These are phyloP conservation scores for Pisolithus marmoratus DNA, from an alignment of 768 basidiomycete species.

Conservation along the genomic window DNA sequence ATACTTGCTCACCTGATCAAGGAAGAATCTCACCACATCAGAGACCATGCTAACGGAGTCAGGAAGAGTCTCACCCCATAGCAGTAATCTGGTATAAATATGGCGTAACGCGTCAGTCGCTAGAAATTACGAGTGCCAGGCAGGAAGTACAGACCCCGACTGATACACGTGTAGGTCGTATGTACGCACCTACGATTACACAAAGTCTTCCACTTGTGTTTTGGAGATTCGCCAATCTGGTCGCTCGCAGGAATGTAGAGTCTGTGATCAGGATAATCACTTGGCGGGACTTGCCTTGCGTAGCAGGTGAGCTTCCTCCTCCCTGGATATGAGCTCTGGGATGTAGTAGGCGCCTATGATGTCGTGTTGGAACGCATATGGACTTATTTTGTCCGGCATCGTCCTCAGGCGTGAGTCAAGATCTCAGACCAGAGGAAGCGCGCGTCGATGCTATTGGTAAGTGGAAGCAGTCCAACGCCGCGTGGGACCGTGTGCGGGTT, in stretches of 20 bases:
- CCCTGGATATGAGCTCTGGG: conserved; percentile 67
- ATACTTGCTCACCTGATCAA: conserved; percentile 64
- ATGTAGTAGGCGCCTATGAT: conserved; percentile 55
- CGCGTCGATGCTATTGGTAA: too few species aligned
- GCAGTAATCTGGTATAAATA: conserved; percentile 48
- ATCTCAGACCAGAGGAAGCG: too few species aligned
- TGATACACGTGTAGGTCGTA: too few species aligned
- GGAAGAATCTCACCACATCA: conserved; percentile 3
- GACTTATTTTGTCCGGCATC: conserved; percentile 10
- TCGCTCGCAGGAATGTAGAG: conserved; percentile 6
- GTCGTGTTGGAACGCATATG: conserved; percentile 19
- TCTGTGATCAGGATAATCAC: conserved; percentile 1
- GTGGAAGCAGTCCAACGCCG: too few species aligned
- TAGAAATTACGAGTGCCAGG: neutral
- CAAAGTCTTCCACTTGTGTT: conserved; percentile 75
- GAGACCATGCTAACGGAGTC: neutral
- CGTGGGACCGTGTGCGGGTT: too few species aligned
- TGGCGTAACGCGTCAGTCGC: neutral
- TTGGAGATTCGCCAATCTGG: conserved; percentile 76
- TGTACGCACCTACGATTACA: conserved; percentile 41
- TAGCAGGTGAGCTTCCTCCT: conserved; percentile 74
- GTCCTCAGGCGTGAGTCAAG: neutral
- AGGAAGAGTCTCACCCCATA: conserved; percentile 52
- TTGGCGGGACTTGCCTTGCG: conserved; percentile 51
- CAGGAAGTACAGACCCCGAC: neutral